Evolutionary conservation across 2,329 filamentous ascomycete species (phyloP).

Genomic region (Epichloe baconii): DNA sequence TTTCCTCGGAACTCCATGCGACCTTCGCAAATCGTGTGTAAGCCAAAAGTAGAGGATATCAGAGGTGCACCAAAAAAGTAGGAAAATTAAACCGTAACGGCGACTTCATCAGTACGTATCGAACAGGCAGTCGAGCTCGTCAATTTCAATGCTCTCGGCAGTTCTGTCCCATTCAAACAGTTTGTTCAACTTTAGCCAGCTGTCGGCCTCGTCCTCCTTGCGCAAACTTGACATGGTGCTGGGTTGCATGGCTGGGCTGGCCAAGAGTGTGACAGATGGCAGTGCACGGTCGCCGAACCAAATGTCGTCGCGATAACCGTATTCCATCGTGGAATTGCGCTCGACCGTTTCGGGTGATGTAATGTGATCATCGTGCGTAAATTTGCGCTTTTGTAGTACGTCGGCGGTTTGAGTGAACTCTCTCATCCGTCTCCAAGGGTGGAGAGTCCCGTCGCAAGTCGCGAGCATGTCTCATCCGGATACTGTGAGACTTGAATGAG

Average conservation of each 20-base stretch:
- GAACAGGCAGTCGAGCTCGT: constrained; percentile 82
- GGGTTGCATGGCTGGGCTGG: constrained; percentile 40
- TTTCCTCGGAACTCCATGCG: constrained; percentile 9
- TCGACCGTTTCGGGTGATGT: constrained; percentile 16
- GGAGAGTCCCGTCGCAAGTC: constrained; percentile 61
- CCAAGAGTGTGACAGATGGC: constrained; percentile 30
- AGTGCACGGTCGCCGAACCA: constrained; percentile 34
- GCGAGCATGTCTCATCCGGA: constrained; percentile 24
- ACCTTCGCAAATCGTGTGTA: constrained; percentile 8
- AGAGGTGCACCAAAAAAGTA: neutral
- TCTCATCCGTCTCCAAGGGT: constrained; percentile 85
- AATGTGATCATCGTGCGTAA: constrained; percentile 28
- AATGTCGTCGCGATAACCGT: constrained; percentile 32
- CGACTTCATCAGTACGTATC: constrained; percentile 47
- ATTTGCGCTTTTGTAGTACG: constrained; percentile 57
- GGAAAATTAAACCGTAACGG: neutral
- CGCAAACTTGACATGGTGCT: constrained; percentile 16
- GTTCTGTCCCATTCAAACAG: constrained; percentile 50
- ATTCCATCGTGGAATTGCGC: constrained; percentile 19
- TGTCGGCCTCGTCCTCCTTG: constrained; percentile 26
- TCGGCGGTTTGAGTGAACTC: constrained; percentile 95
- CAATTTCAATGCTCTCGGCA: constrained; percentile 81
- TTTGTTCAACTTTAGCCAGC: constrained; percentile 27
- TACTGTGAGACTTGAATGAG: constrained; percentile 39
- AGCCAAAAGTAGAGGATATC: constrained; percentile 1